Base-by-base conservation (phyloP, 176 grass and related monocot species). In the Oryza officinalis region DNA sequence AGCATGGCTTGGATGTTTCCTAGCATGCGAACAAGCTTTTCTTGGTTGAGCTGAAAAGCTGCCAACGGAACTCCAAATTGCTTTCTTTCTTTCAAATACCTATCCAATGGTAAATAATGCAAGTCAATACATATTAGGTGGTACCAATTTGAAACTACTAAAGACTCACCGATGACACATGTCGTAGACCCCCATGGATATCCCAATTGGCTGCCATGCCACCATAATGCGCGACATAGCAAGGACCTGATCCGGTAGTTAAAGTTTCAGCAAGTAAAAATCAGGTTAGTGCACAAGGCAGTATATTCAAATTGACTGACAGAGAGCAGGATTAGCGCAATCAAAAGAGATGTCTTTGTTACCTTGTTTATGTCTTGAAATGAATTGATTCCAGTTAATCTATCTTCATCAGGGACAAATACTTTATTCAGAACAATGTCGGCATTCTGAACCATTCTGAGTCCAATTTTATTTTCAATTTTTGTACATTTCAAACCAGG, bases 31-130 rank as follows among this genome's bases (percentile, higher is more conserved):
- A 93, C 92, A 31, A 98, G 92, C 85, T 98, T 98, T 87, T 98
- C 95, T 91, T 98, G 95, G 75, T 98, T 98, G 14, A 98, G 75
- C 80, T 98, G 95, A 86, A 98, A 98, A 63, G 95, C 86, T 65
- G 95, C 95, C 65, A 94, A 63, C 17, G 95, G 95, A 49, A 89
- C 95, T 87, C 95, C 95, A 68, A 98, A 98, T 77, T 95, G 95
- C 17, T 95, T 94, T 54, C 92, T 91, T 84, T 98, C 95, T 86
- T 91, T 93, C 76, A 98, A 86, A 86, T 98, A 98, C 82, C 95
- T 98, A 79, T 84, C 38, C 74, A 79, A 46, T 69, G 46, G 28
- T 17, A 40, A 35, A 38, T 4, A 41, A 6, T 25, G 17, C 27
- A 59, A 78, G 26, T 69, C 28, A 83, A 52, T 40, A 72, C 4